Evolutionary conservation across 306 rosid species (phyloP).

Genomic region (Citrullus colocynthis): DNA sequence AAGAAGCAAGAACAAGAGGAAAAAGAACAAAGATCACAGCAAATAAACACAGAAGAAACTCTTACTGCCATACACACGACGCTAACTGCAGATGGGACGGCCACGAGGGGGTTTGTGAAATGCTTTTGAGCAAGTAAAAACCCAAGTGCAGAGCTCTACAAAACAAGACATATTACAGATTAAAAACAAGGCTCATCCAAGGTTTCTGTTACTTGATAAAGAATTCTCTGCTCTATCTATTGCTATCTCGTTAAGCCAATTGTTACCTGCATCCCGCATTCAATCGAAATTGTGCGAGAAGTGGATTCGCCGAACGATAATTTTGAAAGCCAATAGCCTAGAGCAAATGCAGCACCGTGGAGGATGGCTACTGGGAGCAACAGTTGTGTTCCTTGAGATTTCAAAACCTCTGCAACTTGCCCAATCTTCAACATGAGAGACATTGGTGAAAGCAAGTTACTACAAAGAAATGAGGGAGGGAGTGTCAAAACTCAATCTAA

Average conservation of each 20-base stretch:
- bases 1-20: background rate
- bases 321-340: conserved; percentile 80
- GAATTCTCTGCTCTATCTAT: background rate
- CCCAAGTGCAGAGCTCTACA: conserved; percentile 93
- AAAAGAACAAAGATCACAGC: background rate
- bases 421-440: conserved; percentile 54
- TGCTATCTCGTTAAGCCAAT: background rate
- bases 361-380: conserved; percentile 71
- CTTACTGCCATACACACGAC: conserved; percentile 95
- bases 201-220: background rate
- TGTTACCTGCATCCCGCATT: conserved; percentile 94
- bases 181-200: background rate
- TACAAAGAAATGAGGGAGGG: background rate
- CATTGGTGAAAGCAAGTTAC: conserved; percentile 5
- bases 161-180: background rate
- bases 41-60: background rate
- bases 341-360: conserved; percentile 80
- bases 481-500: background rate
- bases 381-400: conserved; percentile 72
- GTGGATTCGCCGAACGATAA: conserved; percentile 87
- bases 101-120: conserved; percentile 75
- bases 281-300: conserved; percentile 90
- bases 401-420: conserved; percentile 72
- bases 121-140: conserved; percentile 93
- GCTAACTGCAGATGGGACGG: conserved; percentile 92